These are phyloP conservation scores for Leccinum uliginosum DNA, from an alignment of 768 basidiomycete genomes.

Conservation along the genomic window DNA sequence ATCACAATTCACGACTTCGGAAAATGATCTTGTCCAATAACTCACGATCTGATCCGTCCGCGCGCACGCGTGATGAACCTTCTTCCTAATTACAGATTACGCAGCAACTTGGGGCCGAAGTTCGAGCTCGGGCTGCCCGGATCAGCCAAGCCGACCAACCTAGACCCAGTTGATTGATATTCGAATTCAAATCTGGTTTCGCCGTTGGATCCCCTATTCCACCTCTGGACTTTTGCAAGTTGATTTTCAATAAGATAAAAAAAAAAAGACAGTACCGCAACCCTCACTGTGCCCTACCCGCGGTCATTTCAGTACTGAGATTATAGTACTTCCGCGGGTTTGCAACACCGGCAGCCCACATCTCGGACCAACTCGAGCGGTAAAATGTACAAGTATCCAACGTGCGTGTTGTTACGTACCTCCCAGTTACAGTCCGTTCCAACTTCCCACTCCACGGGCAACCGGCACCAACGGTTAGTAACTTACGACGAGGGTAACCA, in stretches of 20 bases:
- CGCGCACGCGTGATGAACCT: neutral
- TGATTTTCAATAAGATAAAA: neutral
- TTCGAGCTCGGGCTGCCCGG: neutral
- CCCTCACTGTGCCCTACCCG: neutral
- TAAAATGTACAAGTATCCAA: too few species aligned
- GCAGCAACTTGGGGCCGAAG: neutral
- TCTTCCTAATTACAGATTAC: too few species aligned
- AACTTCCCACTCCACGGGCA: neutral
- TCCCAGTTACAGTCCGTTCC: too few species aligned
- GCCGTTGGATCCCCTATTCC: neutral
- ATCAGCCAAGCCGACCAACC: neutral
- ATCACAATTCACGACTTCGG: neutral
- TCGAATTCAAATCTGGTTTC: neutral
- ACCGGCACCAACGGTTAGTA: neutral
- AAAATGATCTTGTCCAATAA: neutral
- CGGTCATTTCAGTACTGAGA: neutral
- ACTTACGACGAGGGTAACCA: neutral
- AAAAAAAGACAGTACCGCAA: neutral
- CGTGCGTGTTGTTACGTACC: too few species aligned
- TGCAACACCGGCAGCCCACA: neutral
- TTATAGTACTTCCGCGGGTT: neutral
- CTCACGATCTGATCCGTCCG: neutral
- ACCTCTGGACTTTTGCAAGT: neutral
- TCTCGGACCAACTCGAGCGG: too few species aligned
- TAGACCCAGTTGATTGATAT: neutral